These are phyloP conservation scores for Kwoniella heveanensis DNA, from an alignment of 768 basidiomycete genomes.

Conservation along the genomic window DNA sequence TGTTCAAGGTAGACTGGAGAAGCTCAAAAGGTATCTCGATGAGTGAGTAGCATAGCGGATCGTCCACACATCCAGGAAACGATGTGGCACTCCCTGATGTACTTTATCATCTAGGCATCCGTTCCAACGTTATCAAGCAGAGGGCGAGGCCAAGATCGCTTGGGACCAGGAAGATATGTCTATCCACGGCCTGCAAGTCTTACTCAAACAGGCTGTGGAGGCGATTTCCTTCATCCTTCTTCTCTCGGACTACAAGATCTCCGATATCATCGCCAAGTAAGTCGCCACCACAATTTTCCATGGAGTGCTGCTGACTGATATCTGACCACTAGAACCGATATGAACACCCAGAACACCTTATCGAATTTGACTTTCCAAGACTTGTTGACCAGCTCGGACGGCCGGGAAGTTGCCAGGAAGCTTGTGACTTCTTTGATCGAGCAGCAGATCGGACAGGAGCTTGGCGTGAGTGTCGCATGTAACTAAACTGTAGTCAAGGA, in stretches of 20 bases:
- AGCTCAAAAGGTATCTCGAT: conserved; percentile 35
- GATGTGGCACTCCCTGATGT: too few species aligned
- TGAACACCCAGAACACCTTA: conserved; percentile 64
- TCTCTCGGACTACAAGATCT: conserved; percentile 84
- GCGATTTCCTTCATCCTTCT: conserved; percentile 91
- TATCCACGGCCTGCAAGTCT: conserved; percentile 54
- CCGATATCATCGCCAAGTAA: conserved; percentile 79
- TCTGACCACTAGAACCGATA: conserved; percentile 10
- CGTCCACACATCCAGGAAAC: neutral
- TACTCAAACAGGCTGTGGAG: conserved; percentile 85
- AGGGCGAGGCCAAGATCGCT: conserved; percentile 47
- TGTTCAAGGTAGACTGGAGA: conserved; percentile 41
- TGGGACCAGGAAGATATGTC: conserved; percentile 54
- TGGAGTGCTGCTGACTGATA: neutral
- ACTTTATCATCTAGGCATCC: conserved; percentile 29
- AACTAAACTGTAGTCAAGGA: too few species aligned
- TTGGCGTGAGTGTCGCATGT: conserved; percentile 80
- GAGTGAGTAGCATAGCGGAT: conserved; percentile 27
- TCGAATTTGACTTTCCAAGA: conserved; percentile 77
- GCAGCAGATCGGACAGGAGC: conserved; percentile 95
- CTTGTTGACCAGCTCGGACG: conserved; percentile 79
- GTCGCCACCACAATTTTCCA: conserved; percentile 39
- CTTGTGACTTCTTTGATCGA: conserved; percentile 95
- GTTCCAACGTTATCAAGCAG: conserved; percentile 42
- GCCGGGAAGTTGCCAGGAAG: conserved; percentile 82